Percentiles rank a stretch among this genome's conserved stretches.
Conservation (phyloP, 352 stramenopile genomes). For the Phytophthora citricola region DNA sequence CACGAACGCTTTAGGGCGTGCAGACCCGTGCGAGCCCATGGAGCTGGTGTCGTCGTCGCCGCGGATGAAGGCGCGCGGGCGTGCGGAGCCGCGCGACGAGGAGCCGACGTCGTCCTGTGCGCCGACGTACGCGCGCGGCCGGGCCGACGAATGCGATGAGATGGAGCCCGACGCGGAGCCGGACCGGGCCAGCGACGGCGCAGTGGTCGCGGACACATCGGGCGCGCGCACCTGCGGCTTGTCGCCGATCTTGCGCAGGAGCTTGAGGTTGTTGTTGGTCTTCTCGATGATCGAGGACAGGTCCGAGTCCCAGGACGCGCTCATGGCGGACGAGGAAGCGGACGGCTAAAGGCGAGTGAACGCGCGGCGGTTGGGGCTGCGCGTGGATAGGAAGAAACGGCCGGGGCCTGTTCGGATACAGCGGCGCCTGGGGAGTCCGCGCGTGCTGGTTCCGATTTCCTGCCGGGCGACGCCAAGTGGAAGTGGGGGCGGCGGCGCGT, state of each 20-base stretch:
- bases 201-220: constrained; percentile 48
- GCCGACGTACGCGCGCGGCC: constrained; percentile 35
- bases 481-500: constrained; percentile 17
- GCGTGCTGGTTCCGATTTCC: neutral
- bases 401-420: neutral
- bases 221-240: constrained; percentile 54
- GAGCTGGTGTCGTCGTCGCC: constrained; percentile 43
- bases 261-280: constrained; percentile 89
- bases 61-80: constrained; percentile 36
- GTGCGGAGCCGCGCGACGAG: constrained; percentile 30
- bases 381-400: constrained; percentile 13
- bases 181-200: constrained; percentile 16
- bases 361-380: neutral
- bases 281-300: constrained; percentile 90
- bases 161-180: constrained; percentile 21
- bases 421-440: constrained; percentile 1
- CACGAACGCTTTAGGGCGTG: constrained; percentile 25
- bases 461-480: constrained; percentile 1
- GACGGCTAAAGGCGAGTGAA: constrained; percentile 7
- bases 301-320: constrained; percentile 83
- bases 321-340: constrained; percentile 45
- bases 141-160: constrained; percentile 25
- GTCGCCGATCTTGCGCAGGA: constrained; percentile 81
- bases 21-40: constrained; percentile 33
- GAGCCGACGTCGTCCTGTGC: constrained; percentile 41